A percentile compares a stretch with the other conserved stretches of the same genome.
Evolutionary conservation across 73 alveolate species (phyloP).

Genomic region (Tetrahymena malaccensis): DNA sequence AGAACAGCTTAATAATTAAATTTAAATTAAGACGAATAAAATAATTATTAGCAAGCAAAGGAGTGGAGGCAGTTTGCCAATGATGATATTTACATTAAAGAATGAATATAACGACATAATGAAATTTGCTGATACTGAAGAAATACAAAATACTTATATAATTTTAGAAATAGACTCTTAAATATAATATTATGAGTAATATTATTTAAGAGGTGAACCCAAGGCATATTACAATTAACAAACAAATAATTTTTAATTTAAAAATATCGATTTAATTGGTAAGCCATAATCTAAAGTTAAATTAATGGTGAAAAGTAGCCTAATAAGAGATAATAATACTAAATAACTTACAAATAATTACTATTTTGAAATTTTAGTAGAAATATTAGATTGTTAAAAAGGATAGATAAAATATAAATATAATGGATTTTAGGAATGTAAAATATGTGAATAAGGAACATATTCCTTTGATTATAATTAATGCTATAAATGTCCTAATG

Average conservation of each 20-base stretch:
- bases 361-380: background rate
- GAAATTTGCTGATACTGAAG: background rate
- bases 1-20: too few relatives aligned
- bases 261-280: background rate
- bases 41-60: background rate
- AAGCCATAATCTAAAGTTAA: background rate
- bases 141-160: background rate
- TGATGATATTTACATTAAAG: background rate
- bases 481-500: constrained; percentile 15
- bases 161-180: background rate
- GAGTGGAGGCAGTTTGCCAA: background rate
- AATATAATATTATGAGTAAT: too few relatives aligned
- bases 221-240: background rate
- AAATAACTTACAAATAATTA: background rate
- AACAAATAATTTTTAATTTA: too few relatives aligned
- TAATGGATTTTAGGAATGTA: background rate
- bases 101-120: background rate
- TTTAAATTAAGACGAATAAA: too few relatives aligned
- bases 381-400: background rate
- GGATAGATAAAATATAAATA: background rate
- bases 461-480: background rate
- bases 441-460: constrained; percentile 2
- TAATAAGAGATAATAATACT: background rate
- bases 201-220: background rate
- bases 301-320: background rate